Conservation (phyloP, 306 rosid genomes). For the Malus sieversii region DNA sequence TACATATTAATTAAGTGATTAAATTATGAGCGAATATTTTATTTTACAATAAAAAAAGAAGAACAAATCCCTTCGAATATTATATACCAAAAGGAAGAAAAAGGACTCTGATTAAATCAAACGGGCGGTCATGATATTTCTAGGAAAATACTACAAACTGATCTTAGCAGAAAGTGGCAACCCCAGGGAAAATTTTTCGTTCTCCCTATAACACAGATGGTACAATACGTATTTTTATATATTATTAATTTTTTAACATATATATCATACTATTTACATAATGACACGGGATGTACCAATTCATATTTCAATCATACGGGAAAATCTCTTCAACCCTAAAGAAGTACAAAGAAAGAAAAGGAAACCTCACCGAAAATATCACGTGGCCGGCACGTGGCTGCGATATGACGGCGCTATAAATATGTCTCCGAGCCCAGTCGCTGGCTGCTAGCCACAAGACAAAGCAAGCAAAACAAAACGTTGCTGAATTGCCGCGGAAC, state of each 20-base stretch:
- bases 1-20: no score
- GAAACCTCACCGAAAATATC: neutral
- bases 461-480: neutral
- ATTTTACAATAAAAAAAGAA: no score
- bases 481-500: constrained; percentile 7
- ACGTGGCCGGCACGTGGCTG: constrained; percentile 22
- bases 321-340: neutral
- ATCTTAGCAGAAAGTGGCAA: neutral
- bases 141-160: neutral
- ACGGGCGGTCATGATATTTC: neutral
- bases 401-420: constrained; percentile 27
- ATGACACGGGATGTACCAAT: fast-evolving
- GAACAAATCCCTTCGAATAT: no score
- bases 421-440: neutral
- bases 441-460: neutral
- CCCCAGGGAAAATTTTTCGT: no score
- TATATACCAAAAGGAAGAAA: neutral
- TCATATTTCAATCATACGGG: fast-evolving
- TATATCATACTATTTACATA: fast-evolving
- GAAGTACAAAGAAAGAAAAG: neutral
- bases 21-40: no score
- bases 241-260: no score
- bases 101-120: neutral
- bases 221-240: no score
- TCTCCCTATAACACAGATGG: no score